Percentiles rank a stretch among this genome's conserved stretches.
Conservation (phyloP, 306 rosid species). For the Betula pendula region DNA sequence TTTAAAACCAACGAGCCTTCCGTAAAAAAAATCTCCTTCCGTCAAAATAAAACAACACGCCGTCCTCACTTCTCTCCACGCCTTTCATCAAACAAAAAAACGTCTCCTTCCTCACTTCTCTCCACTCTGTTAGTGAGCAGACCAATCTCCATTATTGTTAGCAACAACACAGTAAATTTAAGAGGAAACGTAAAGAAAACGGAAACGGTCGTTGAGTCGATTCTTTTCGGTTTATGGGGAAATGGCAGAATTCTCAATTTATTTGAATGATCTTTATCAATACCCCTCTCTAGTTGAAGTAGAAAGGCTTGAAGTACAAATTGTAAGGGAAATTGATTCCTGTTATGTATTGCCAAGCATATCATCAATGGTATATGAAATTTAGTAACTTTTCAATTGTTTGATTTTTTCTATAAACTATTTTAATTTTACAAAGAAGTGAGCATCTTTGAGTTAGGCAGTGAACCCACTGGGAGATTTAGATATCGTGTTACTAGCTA, state of each 20-base stretch:
- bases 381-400: constrained; percentile 17
- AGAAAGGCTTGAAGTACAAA: constrained; percentile 58
- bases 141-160: too few species aligned
- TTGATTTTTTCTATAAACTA: constrained; percentile 8
- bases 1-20: too few species aligned
- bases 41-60: too few species aligned
- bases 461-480: constrained; percentile 27
- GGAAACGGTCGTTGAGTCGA: too few species aligned
- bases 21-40: too few species aligned
- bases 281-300: constrained; percentile 71
- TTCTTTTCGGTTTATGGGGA: constrained; percentile 67
- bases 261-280: constrained; percentile 64
- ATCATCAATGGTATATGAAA: constrained; percentile 53
- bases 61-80: too few species aligned
- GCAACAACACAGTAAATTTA: too few species aligned
- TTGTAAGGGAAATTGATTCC: constrained; percentile 53
- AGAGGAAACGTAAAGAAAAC: too few species aligned
- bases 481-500: constrained; percentile 31
- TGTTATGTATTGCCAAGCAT: constrained; percentile 40
- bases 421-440: background rate
- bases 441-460: constrained; percentile 39
- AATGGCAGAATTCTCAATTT: constrained; percentile 50
- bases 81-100: too few species aligned
- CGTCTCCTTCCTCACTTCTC: too few species aligned
- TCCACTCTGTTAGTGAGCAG: too few species aligned